A percentile compares a stretch with the other conserved stretches of the same genome.
Conservation (phyloP, 108 stramenopile genomes). For the Cyclotella kingstonii region DNA sequence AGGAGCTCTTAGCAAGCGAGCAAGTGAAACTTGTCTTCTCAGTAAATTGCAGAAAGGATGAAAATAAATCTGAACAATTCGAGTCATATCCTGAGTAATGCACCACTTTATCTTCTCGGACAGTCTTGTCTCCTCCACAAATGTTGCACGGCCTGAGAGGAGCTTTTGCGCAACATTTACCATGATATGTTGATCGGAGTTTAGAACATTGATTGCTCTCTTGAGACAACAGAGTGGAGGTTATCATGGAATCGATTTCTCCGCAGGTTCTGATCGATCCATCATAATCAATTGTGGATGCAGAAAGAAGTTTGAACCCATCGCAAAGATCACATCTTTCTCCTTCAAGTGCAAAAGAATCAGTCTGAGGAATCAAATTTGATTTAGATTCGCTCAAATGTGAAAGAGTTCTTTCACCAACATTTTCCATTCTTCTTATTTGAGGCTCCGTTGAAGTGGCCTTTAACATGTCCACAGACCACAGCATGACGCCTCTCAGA, state of each 20-base stretch:
- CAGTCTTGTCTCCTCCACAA: slow-evolving; percentile 16
- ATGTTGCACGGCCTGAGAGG: slow-evolving; percentile 31
- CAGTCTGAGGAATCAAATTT: background rate
- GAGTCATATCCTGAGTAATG: slow-evolving; percentile 28
- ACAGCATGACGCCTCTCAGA: slow-evolving; percentile 47
- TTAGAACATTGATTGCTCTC: slow-evolving; percentile 29
- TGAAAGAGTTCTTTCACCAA: slow-evolving; percentile 4
- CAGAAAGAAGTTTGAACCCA: slow-evolving; percentile 10
- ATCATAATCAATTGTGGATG: slow-evolving; percentile 17
- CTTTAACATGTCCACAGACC: slow-evolving; percentile 53
- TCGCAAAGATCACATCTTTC: slow-evolving; percentile 28
- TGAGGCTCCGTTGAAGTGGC: slow-evolving; percentile 13
- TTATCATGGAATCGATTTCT: slow-evolving; percentile 28
- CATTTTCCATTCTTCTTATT: background rate
- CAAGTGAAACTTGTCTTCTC: slow-evolving; percentile 38
- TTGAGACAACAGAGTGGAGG: slow-evolving; percentile 14
- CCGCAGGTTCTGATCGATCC: slow-evolving; percentile 23
- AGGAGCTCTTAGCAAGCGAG: slow-evolving; percentile 31
- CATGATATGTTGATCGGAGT: slow-evolving; percentile 12
- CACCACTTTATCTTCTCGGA: slow-evolving; percentile 14
- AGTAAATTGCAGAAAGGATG: slow-evolving; percentile 15
- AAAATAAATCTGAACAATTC: slow-evolving; percentile 30
- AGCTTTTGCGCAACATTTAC: slow-evolving; percentile 21
- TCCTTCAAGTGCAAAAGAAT: slow-evolving; percentile 12
- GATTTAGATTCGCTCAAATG: background rate